These are phyloP conservation scores for Alternaria sp. DNA, from an alignment of 2,329 filamentous ascomycete species.

Conservation along the genomic window DNA sequence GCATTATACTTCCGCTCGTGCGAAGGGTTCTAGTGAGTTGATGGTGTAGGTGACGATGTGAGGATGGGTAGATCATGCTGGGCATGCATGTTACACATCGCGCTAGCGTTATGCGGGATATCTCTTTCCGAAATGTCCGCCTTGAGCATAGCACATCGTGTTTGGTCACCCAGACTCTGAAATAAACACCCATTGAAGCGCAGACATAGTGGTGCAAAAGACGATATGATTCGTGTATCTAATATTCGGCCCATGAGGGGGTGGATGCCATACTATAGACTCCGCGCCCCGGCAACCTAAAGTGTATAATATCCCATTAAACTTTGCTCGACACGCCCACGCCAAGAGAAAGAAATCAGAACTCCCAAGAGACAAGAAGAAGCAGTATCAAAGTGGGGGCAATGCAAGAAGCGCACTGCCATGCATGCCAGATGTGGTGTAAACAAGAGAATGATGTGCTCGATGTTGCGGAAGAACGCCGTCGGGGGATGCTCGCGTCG, in stretches of 20 bases:
- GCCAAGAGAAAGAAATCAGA: neutral
- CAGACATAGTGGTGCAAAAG: neutral
- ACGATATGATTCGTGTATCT: neutral
- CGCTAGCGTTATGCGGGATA: neutral
- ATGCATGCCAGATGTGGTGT: constrained; percentile 25
- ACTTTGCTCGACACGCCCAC: neutral
- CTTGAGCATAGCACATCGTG: neutral
- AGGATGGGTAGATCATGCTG: neutral
- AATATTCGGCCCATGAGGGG: neutral
- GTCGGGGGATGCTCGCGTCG: constrained; percentile 5
- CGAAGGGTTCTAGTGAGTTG: neutral
- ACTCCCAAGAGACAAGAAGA: neutral
- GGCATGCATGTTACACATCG: neutral
- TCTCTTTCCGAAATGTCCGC: neutral
- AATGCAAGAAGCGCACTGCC: constrained; percentile 38
- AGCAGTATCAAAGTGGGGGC: constrained; percentile 1
- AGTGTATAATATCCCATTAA: neutral
- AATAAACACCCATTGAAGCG: neutral
- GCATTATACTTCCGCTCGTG: neutral
- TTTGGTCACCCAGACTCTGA: neutral
- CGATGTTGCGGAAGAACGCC: constrained; percentile 13
- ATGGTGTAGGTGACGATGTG: neutral
- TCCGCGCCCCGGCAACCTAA: neutral
- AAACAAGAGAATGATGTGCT: constrained; percentile 9
- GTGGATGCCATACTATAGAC: neutral